Conservation (phyloP, 1,284 basidiomycete species). For the Ustilago bromivora region DNA sequence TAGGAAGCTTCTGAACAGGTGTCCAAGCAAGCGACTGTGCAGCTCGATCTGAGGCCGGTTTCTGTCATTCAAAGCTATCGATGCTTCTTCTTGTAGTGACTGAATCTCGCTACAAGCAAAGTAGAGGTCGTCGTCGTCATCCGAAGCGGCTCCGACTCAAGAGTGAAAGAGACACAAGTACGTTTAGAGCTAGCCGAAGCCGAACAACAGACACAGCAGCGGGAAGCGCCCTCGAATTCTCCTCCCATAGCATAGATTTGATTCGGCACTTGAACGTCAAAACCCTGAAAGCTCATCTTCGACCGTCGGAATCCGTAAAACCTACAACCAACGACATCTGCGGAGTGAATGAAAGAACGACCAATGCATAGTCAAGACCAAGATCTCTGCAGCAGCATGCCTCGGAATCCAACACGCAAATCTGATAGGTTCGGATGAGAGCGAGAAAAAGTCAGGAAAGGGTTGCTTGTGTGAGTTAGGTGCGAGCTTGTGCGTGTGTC, state of each 20-base stretch:
- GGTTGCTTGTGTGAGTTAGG: neutral
- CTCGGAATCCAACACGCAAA: neutral
- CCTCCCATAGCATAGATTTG: neutral
- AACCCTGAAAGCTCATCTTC: neutral
- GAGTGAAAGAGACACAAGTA: neutral
- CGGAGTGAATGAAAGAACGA: neutral
- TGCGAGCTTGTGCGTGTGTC: neutral
- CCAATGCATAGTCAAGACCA: neutral
- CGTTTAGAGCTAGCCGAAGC: neutral
- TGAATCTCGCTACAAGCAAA: neutral
- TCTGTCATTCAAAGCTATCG: neutral
- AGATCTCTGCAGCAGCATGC: neutral
- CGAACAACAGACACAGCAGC: neutral
- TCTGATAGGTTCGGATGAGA: slow-evolving; percentile 4
- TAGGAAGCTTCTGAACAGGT: neutral
- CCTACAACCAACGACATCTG: neutral
- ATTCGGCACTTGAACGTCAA: too few relatives aligned
- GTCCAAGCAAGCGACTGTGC: neutral
- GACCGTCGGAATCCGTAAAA: neutral
- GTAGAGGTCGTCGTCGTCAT: neutral
- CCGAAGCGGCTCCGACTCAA: neutral
- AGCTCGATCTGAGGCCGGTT: neutral
- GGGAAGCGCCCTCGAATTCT: slow-evolving; percentile 6
- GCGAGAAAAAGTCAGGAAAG: neutral
- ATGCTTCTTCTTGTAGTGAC: neutral